Evolutionary conservation across 306 rosid genomes (phyloP), one percentile per base, ranked within the genome.

Genomic region (Cucurbita argyrosperma): DNA sequence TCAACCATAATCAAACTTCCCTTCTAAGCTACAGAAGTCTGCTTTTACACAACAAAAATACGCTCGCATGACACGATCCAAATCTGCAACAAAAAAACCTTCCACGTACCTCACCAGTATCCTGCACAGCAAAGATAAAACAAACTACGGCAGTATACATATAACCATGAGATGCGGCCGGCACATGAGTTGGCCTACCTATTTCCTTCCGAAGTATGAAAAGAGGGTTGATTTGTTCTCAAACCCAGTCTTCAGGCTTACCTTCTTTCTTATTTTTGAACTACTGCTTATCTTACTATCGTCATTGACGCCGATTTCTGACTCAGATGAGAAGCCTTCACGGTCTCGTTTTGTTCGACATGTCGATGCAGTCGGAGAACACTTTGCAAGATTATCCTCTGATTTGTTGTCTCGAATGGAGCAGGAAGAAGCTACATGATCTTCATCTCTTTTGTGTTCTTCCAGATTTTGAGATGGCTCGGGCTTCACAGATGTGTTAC

Each of bases 181-280:
- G 13, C 10, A 7, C 13, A 59, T 16, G 8, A 58, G 63, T 23
- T 7, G 26, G 43, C 56, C 14, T 46, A 3, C 49, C 45, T 79
- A 90, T 84, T 78, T 85, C 81, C 82, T 93, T n/a, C 90, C 83
- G 1, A 87, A 90, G 85, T 65, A 90, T 8, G 94, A 84, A 79
- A 93, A 82, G 50, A 93, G 80, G 19, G 89, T 83, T 45, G 87
- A 83, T 58, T 86, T 97, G 74, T 90, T 89, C 75, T 87, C 90
- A 59, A 63, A 68, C 37, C 82, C 76, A 76, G 51, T 43, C 77
- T 85, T 93, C 46, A 71, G 18, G 62, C 81, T 89, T 71, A 49
- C 83, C 81, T 83, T 90, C 83, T 87, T 92, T 84, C 74, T 87
- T 65, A 56, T 83, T 43, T 69, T 69, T 8, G 90, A 88, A 79